These are phyloP conservation scores for Pythium biforme DNA, from an alignment of 352 stramenopile genomes.

Conservation along the genomic window DNA sequence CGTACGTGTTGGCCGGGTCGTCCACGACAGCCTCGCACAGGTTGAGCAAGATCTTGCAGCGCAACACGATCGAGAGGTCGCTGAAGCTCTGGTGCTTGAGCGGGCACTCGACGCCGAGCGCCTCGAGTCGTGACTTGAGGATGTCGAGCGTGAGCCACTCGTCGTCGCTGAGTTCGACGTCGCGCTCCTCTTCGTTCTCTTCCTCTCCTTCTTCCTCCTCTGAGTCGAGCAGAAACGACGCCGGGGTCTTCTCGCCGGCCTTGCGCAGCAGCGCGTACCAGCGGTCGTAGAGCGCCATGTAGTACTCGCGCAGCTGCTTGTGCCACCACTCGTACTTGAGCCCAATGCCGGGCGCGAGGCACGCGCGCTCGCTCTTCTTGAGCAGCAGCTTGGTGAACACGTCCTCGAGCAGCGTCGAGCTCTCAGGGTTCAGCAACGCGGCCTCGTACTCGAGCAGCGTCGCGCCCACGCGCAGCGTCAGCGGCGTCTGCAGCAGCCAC, in stretches of 20 bases:
- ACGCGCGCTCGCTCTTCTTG: constrained; percentile 80
- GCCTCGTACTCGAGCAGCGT: constrained; percentile 85
- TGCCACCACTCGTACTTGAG: constrained; percentile 90
- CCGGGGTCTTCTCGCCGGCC: constrained; percentile 61
- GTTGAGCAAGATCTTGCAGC: constrained; percentile 82
- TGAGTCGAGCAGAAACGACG: constrained; percentile 60
- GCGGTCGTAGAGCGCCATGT: constrained; percentile 79
- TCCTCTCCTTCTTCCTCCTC: constrained; percentile 40
- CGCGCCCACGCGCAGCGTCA: constrained; percentile 75
- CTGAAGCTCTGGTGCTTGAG: constrained; percentile 73
- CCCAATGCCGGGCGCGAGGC: constrained; percentile 66
- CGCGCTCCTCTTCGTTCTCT: constrained; percentile 33
- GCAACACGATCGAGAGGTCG: constrained; percentile 62
- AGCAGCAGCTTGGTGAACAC: constrained; percentile 86
- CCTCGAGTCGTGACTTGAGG: constrained; percentile 34
- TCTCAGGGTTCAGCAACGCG: constrained; percentile 66
- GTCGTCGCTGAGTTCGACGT: constrained; percentile 78
- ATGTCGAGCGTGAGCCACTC: constrained; percentile 48
- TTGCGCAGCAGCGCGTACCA: constrained; percentile 78
- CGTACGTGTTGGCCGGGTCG: constrained; percentile 72
- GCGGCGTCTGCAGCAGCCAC: constrained; percentile 76
- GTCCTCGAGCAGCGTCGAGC: constrained; percentile 73
- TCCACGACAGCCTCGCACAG: constrained; percentile 82
- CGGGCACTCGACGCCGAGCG: constrained; percentile 31
- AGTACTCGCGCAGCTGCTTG: constrained; percentile 83